Conservation (phyloP, 2,329 filamentous ascomycete species). For the Neurospora sp. region DNA sequence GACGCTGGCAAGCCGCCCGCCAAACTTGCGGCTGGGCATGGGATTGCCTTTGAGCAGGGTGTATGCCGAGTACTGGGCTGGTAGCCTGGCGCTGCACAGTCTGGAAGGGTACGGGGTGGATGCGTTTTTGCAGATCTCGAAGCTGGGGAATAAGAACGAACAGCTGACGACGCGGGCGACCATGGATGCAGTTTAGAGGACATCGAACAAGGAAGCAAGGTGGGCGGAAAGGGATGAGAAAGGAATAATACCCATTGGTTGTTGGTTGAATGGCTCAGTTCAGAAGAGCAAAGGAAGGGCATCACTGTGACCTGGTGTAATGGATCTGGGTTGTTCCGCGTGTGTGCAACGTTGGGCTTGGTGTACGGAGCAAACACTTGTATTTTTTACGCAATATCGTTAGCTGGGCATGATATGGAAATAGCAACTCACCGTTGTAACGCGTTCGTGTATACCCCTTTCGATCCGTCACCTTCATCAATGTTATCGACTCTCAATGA, state of each 20-base stretch:
- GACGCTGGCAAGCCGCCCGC: conserved; percentile 71
- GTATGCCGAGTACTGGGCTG: conserved; percentile 97
- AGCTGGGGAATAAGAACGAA: conserved; percentile 96
- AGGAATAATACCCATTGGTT: not conserved
- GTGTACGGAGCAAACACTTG: not conserved
- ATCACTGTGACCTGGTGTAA: not conserved
- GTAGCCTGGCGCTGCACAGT: conserved; percentile 81
- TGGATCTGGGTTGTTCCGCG: not conserved
- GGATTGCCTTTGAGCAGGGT: conserved; percentile 87
- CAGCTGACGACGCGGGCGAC: conserved; percentile 70
- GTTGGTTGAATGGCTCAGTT: not conserved
- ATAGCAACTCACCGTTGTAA: not conserved
- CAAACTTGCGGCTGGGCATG: conserved; percentile 82
- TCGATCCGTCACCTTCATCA: not conserved
- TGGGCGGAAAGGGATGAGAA: not conserved
- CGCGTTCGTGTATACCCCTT: not conserved
- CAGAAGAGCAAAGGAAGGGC: not conserved
- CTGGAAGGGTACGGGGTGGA: conserved; percentile 94
- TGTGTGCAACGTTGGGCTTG: not conserved
- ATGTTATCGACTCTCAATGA: not conserved
- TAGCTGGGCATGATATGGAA: not conserved
- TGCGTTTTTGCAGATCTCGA: conserved; percentile 91
- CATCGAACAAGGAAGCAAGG: not conserved
- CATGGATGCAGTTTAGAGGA: conserved; percentile 61
- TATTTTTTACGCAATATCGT: not conserved